Conservation (phyloP, 2,329 filamentous ascomycete species). For the Xylaria sp. region DNA sequence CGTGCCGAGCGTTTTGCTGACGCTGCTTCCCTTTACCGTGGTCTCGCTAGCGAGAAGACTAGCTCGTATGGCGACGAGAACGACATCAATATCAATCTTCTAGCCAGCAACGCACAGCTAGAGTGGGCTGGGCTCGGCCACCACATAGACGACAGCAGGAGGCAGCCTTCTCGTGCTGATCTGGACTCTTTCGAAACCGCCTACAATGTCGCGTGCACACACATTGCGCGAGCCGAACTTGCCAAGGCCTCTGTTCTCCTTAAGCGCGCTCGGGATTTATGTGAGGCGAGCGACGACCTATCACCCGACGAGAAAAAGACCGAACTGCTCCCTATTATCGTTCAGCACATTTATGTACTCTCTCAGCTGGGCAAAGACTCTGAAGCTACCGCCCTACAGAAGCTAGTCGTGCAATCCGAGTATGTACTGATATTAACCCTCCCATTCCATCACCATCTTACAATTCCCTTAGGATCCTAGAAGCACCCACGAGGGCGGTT, state of each 20-base stretch:
- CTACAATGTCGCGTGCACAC: conserved; percentile 78
- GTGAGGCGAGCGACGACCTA: conserved; percentile 74
- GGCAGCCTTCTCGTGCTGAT: conserved; percentile 63
- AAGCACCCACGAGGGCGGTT: conserved; percentile 69
- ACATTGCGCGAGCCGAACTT: conserved; percentile 72
- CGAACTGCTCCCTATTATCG: conserved; percentile 75
- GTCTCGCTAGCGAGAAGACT: conserved; percentile 54
- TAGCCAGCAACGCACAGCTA: conserved; percentile 73
- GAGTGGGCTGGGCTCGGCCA: conserved; percentile 68
- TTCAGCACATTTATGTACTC: conserved; percentile 77
- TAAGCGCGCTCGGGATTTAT: conserved; percentile 72
- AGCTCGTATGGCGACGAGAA: conserved; percentile 66
- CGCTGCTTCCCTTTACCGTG: conserved; percentile 67
- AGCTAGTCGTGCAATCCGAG: conserved; percentile 65
- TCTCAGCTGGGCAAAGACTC: conserved; percentile 67
- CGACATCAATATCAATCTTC: conserved; percentile 77
- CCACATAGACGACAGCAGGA: conserved; percentile 56
- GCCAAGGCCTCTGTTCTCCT: conserved; percentile 69
- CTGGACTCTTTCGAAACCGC: conserved; percentile 80
- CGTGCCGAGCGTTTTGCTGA: conserved; percentile 74
- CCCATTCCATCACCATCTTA: conserved; percentile 15
- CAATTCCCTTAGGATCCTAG: conserved; percentile 59
- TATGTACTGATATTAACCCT: conserved; percentile 43
- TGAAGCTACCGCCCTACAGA: conserved; percentile 68
- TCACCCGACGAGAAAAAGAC: conserved; percentile 74